Base-by-base conservation (phyloP, 2,329 filamentous ascomycete species). In the Alternaria ventricosa region DNA sequence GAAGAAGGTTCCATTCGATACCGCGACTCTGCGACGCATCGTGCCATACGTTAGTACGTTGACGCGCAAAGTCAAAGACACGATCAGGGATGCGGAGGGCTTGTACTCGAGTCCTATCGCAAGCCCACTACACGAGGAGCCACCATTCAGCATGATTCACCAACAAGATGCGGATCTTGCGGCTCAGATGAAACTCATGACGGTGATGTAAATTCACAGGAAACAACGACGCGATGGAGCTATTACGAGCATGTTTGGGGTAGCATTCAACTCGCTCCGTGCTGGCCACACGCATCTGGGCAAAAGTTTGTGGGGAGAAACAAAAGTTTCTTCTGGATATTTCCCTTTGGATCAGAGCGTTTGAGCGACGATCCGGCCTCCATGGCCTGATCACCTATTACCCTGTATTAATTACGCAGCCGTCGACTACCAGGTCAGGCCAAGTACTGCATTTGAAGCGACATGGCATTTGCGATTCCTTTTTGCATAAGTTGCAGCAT, bases 1-100 rank as follows among this genome's bases (percentile, higher is more conserved):
- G 43, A 83, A 84, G 68, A 90, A 89, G 70, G 84, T 90, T n/a
- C 87, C 87, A 0, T 90, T 90, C 72, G 88, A 90, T 71, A 90
- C 88, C 3, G 86, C 86, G 25, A 90, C 88, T 46, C 82, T 90
- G 13, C 84, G 85, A 67, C 86, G 89, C 71, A 87, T 90, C 60
- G 88, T 90, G 25, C 84, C 84, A 5, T 84, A 85, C 68, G 84
- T 85, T 45, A 82, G 78, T 61, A 80, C 79, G 10, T 75, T 85
- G 60, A 83, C 82, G 60, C 82, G 82, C 36, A 82, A 81, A 70
- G 83, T 84, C 53, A 85, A 84, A 69, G 81, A 83, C 53, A 79
- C 79, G 2, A 71, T 85, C 57, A 79, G 83, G 46, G 82, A 84
- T 64, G 82, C 81, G 15, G 83, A 85, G 72, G 82, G 81, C 22